These are phyloP conservation scores for Rhodosporidiobolus sp. DNA, from an alignment of 768 basidiomycete genomes.

Conservation along the genomic window DNA sequence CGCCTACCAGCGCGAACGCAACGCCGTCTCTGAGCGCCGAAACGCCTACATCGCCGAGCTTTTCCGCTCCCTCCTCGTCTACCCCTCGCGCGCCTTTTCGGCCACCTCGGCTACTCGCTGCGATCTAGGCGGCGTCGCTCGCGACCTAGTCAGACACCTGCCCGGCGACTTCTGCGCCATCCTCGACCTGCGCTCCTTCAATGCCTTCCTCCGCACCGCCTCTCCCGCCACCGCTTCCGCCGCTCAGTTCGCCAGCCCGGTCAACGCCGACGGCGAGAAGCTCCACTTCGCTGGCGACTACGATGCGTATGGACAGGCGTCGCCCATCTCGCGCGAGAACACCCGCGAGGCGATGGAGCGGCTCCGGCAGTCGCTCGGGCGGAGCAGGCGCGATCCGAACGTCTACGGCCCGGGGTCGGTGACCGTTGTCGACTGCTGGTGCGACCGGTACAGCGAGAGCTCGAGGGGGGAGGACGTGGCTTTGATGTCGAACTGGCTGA, in stretches of 20 bases:
- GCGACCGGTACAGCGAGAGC: not conserved
- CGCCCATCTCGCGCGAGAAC: not conserved
- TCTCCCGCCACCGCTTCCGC: not conserved
- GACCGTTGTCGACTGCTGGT: not conserved
- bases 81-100: not conserved
- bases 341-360: not conserved
- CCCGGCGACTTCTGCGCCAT: slow-evolving; percentile 1
- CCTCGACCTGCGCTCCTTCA: slow-evolving; percentile 8
- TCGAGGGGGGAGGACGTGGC: too few relatives aligned
- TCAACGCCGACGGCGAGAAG: not conserved
- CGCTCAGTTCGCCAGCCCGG: not conserved
- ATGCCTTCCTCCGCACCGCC: not conserved
- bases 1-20: not conserved
- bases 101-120: not conserved
- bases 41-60: not conserved
- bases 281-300: too few relatives aligned
- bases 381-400: not conserved
- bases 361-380: not conserved
- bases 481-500: too few relatives aligned
- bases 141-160: not conserved
- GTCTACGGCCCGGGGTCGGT: not conserved
- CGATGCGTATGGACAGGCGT: not conserved
- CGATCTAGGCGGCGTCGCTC: not conserved
- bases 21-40: not conserved
- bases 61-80: slow-evolving; percentile 5